Conservation (phyloP, 1,139 yeast species). For the Kurtzmaniella quercitrusa region DNA sequence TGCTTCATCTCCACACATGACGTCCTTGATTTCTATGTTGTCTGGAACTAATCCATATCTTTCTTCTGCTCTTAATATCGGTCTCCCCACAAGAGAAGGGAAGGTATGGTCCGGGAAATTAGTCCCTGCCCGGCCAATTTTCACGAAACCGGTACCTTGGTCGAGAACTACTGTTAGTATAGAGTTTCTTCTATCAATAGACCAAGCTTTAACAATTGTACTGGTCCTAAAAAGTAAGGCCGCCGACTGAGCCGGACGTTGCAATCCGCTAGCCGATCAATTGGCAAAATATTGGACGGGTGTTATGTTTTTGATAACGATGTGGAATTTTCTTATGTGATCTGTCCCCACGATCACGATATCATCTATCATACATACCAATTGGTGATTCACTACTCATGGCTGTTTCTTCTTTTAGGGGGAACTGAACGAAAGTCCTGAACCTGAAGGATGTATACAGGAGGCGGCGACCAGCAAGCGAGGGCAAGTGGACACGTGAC, state of each 20-base stretch:
- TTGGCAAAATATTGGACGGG: no score
- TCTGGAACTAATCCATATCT: conserved; percentile 53
- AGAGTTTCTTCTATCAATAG: no score
- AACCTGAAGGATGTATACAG: conserved; percentile 1
- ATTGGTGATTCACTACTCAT: conserved; percentile 48
- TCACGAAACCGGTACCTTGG: conserved; percentile 98
- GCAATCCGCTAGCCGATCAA: no score
- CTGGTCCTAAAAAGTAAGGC: no score
- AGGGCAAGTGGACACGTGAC: background rate
- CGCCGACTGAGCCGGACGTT: no score
- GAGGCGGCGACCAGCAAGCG: background rate
- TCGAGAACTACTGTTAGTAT: conserved; percentile 64
- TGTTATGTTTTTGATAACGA: no score
- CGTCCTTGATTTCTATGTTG: conserved; percentile 75
- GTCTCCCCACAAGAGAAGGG: conserved; percentile 97
- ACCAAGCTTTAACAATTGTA: no score
- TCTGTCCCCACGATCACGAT: background rate
- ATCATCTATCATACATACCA: conserved; percentile 38
- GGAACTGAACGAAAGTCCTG: background rate
- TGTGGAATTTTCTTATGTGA: no score
- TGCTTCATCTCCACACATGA: conserved; percentile 98
- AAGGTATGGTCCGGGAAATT: conserved; percentile 98
- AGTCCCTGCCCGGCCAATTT: conserved; percentile 93
- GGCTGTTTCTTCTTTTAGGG: conserved; percentile 1
- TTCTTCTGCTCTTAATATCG: conserved; percentile 95